Evolutionary conservation across 768 basidiomycete species (phyloP).

Genomic region (Mycena sanguinolenta): DNA sequence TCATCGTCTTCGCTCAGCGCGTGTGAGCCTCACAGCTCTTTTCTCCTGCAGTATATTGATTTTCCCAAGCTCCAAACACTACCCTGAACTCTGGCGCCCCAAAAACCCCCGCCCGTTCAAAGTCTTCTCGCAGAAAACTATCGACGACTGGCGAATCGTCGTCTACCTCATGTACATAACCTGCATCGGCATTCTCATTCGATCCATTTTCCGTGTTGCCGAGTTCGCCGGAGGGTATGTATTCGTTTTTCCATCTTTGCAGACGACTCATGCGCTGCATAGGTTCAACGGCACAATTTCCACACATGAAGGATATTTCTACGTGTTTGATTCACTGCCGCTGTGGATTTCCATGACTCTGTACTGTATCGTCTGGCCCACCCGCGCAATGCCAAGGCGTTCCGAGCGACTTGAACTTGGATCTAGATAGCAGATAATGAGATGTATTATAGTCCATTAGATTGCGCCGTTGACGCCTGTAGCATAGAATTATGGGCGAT

Average conservation of each 20-base stretch:
- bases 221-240: conserved; percentile 64
- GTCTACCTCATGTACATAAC: conserved; percentile 9
- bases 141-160: conserved; percentile 31
- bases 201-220: conserved; percentile 62
- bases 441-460: too few relatives aligned
- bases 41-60: background rate
- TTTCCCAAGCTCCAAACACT: conserved; percentile 9
- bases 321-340: conserved; percentile 66
- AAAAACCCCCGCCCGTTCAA: conserved; percentile 11
- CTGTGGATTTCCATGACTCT: conserved; percentile 60
- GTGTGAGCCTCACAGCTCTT: conserved; percentile 11
- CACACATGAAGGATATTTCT: conserved; percentile 65
- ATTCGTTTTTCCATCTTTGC: background rate
- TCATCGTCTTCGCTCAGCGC: conserved; percentile 45
- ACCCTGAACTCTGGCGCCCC: conserved; percentile 21
- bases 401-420: background rate
- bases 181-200: conserved; percentile 49
- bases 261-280: background rate
- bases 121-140: conserved; percentile 14
- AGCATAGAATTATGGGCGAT: too few relatives aligned
- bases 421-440: conserved; percentile 40
- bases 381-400: conserved; percentile 1
- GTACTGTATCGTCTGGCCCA: conserved; percentile 46
- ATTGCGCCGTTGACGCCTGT: too few relatives aligned
- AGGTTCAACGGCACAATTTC: conserved; percentile 53